Evolutionary conservation across 2,329 filamentous ascomycete species (phyloP).

Genomic region (Penicillium sp.): DNA sequence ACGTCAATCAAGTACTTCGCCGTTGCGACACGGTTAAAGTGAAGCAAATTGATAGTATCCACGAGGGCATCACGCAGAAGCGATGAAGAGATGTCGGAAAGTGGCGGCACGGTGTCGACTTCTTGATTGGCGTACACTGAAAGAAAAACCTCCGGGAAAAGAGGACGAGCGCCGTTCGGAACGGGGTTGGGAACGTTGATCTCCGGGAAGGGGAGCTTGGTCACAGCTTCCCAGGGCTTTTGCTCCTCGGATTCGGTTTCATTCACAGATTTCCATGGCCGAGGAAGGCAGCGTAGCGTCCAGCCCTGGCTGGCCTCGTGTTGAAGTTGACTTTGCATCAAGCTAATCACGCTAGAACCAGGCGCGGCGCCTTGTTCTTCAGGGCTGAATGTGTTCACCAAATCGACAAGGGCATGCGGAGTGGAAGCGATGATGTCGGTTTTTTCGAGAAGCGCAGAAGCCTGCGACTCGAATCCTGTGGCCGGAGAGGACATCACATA

Average conservation of each 20-base stretch:
- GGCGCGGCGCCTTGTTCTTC: conserved; percentile 56
- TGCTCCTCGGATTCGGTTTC: conserved; percentile 43
- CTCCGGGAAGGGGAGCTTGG: conserved; percentile 70
- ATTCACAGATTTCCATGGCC: conserved; percentile 45
- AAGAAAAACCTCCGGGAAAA: conserved; percentile 91
- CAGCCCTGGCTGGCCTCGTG: conserved; percentile 68
- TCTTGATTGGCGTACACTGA: conserved; percentile 88
- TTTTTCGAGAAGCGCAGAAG: conserved; percentile 76
- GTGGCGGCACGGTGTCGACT: conserved; percentile 77
- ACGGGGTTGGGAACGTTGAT: conserved; percentile 72
- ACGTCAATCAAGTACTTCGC: conserved; percentile 89
- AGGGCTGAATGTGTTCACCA: conserved; percentile 76
- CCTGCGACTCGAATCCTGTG: conserved; percentile 64
- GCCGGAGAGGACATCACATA: conserved; percentile 76
- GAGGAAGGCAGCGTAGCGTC: conserved; percentile 61
- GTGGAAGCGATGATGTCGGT: conserved; percentile 91
- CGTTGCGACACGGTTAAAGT: conserved; percentile 83
- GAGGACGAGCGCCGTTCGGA: conserved; percentile 63
- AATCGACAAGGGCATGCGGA: conserved; percentile 72
- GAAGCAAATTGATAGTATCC: conserved; percentile 88
- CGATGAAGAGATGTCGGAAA: conserved; percentile 68
- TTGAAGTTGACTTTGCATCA: conserved; percentile 82
- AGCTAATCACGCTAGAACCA: conserved; percentile 66
- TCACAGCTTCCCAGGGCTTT: conserved; percentile 54
- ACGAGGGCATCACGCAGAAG: conserved; percentile 78